These are phyloP conservation scores for Penicillium sp. DNA, from an alignment of 2,329 filamentous ascomycete genomes.

Conservation along the genomic window DNA sequence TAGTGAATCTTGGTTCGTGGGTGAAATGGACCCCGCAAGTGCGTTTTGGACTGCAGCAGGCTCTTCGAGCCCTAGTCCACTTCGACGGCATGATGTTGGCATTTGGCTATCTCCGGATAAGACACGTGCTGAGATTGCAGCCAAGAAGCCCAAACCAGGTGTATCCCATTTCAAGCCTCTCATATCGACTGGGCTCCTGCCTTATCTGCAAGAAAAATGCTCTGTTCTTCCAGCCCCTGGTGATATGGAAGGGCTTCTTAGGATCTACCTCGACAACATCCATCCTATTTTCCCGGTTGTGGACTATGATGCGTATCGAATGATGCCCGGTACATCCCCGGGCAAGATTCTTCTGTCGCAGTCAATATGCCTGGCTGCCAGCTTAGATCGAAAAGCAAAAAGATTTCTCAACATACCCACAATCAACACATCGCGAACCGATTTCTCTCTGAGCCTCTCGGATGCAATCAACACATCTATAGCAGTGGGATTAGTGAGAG, in stretches of 20 bases:
- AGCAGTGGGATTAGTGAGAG: neutral
- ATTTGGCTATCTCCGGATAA: neutral
- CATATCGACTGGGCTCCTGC: neutral
- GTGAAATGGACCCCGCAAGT: constrained; percentile 4
- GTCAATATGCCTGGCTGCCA: neutral
- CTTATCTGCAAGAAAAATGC: neutral
- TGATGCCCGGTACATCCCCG: neutral
- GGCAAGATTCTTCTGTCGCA: neutral
- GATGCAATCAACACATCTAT: neutral
- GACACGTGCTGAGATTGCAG: neutral
- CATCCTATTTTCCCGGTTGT: neutral
- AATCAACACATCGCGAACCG: neutral
- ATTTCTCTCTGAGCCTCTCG: neutral
- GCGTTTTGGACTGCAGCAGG: constrained; percentile 2
- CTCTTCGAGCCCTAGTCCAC: neutral
- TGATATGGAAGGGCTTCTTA: neutral
- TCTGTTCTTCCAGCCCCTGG: neutral
- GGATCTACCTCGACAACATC: neutral
- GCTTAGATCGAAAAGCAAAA: neutral
- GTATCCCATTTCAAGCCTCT: neutral
- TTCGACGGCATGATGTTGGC: neutral
- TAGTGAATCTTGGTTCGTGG: constrained; percentile 4
- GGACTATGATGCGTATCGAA: neutral
- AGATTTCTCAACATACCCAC: neutral
- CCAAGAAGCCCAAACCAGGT: neutral